Base-by-base conservation (phyloP, 345 rosid species). In the Arabidopsis thaliana region DNA sequence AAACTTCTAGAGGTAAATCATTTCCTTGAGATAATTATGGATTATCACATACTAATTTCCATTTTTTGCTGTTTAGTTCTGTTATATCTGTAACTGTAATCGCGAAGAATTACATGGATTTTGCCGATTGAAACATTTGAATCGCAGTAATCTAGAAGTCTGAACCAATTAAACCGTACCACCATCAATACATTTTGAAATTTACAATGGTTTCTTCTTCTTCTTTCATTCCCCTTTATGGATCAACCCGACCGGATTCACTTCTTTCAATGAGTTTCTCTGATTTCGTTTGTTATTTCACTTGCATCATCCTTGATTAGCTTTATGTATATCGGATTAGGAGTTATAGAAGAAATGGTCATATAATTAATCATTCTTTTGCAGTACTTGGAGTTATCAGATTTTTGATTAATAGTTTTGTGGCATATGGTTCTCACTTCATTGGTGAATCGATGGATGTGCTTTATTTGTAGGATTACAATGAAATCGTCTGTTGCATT, bases 401-500 rank as follows among this genome's bases (percentile, higher is more conserved):
- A 28, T 28, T 28, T 28, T 28, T 28, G 30, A 28, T 28, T 28
- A 28, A 28, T 28, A 28, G 30, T 28, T 28, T 28, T 28, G 30
- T 28, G 30, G 30, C 30, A 28, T 28, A 28, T 28, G 30, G 30
- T 28, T 28, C 30, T 28, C 30, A 28, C 30, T 28, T 28, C 30
- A 2, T 28, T 28, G 20, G 20, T 16, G 20, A 16, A 16, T 16
- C 20, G 20, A 16, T 16, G 20, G 20, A 16, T 16, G 20, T 16
- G 30, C 36, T 33, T 33, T 4, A 33, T 33, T 4, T 33, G 36
- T 33, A 33, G 36, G 36, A 3, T 33, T 33, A 33, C 78, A 88
- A 75, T 49, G 98, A 93, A 82, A 93, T 93, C 20, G 98, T 89
- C 97, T 20, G 60, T 69, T 59, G 96, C 97, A 45, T 93, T 91